phyloP scores from a whole-genome alignment of 768 basidiomycete species.

The Podaxis sp. region DNA sequence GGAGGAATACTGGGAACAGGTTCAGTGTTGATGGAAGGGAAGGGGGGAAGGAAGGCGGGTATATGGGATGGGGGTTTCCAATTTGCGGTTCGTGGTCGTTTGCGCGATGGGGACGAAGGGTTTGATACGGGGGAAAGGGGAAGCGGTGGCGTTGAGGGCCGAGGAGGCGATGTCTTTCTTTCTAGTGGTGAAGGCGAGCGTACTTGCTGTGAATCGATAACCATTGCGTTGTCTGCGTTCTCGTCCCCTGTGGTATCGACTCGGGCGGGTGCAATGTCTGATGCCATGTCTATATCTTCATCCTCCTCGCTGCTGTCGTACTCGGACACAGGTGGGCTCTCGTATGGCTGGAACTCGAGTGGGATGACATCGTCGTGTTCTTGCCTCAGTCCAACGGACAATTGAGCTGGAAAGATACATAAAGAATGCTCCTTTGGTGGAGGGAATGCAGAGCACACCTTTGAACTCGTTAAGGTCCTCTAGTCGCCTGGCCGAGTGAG shows the following conservation, averaged over 20 bases:
- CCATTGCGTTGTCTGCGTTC: slow-evolving; percentile 26
- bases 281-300: slow-evolving; percentile 23
- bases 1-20: slow-evolving; percentile 29
- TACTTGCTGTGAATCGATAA: slow-evolving; percentile 23
- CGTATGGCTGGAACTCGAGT: slow-evolving; percentile 44
- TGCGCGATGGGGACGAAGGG: slow-evolving; percentile 53
- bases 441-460: slow-evolving; percentile 45
- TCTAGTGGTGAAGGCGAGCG: slow-evolving; percentile 16
- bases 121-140: slow-evolving; percentile 61
- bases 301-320: slow-evolving; percentile 33
- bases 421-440: slow-evolving; percentile 20
- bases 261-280: slow-evolving; percentile 18
- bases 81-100: slow-evolving; percentile 52
- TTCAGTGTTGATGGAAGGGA: slow-evolving; percentile 54
- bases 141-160: slow-evolving; percentile 37
- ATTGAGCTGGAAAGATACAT: slow-evolving; percentile 49
- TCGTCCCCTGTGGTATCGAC: slow-evolving; percentile 20
- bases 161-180: slow-evolving; percentile 28
- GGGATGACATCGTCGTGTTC: slow-evolving; percentile 57
- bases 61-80: slow-evolving; percentile 68
- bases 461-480: slow-evolving; percentile 76
- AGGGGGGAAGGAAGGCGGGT: slow-evolving; percentile 68
- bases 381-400: slow-evolving; percentile 55
- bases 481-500: slow-evolving; percentile 59
- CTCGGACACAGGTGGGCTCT: slow-evolving; percentile 31